A percentile compares a stretch with the other conserved stretches of the same genome.
Conservation (phyloP, 306 rosid species). For the Lupinus albus region DNA sequence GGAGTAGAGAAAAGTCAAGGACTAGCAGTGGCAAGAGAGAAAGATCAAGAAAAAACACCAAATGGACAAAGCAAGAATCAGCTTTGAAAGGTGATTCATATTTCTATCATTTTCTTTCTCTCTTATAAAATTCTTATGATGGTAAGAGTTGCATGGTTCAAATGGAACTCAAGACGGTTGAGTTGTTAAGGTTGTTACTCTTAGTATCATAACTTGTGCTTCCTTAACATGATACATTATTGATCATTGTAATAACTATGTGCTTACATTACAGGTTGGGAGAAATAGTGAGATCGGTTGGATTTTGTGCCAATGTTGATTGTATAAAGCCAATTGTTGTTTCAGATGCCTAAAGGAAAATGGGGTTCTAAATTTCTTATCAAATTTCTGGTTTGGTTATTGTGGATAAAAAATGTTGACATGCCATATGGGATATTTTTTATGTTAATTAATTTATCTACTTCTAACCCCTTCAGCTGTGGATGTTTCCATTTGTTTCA, state of each 20-base stretch:
- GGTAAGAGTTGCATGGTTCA: not conserved
- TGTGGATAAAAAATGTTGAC: slow-evolving; percentile 14
- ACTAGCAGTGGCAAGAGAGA: slow-evolving; percentile 53
- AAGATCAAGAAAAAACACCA: slow-evolving; percentile 60
- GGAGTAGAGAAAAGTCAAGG: slow-evolving; percentile 54
- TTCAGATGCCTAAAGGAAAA: slow-evolving; percentile 38
- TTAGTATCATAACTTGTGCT: not conserved
- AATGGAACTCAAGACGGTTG: too few species aligned
- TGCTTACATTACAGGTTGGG: slow-evolving; percentile 62
- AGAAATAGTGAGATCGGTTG: slow-evolving; percentile 75
- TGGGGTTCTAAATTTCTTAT: too few species aligned
- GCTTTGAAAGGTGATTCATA: slow-evolving; percentile 61
- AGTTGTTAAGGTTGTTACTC: too few species aligned
- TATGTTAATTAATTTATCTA: too few species aligned
- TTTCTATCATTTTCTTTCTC: not conserved
- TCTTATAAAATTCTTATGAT: too few species aligned
- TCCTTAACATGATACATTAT: not conserved
- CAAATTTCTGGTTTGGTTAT: too few species aligned
- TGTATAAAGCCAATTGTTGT: slow-evolving; percentile 59
- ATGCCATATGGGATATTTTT: slow-evolving; percentile 17
- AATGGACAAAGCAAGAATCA: slow-evolving; percentile 64
- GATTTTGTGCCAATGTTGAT: slow-evolving; percentile 61
- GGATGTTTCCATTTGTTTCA: slow-evolving; percentile 23
- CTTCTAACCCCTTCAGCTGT: not conserved
- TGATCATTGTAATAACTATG: slow-evolving; percentile 17